Evolutionary conservation across 805 yeast species (phyloP), one percentile per base, ranked within the genome.

Genomic region (Komagataella kurtzmanii): DNA sequence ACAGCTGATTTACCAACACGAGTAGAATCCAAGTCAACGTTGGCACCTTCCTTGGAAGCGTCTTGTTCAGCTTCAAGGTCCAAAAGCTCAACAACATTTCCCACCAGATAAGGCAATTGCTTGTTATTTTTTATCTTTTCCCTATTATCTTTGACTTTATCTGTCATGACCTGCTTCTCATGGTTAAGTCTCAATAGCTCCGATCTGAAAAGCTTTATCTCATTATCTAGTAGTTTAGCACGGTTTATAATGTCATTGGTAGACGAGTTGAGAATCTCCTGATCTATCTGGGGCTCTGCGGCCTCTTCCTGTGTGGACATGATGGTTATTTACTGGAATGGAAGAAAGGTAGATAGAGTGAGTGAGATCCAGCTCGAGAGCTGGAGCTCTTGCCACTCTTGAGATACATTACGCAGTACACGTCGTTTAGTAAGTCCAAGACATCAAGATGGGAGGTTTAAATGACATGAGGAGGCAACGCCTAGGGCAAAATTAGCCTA

Each of bases 1-100:
- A 93, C 99, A 1, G 99, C 99, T n/a, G 96, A 88, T 69, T 91
- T 89, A 6, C 99, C 98, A 47, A 80, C 79, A 56, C 96, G 81
- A 10, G 95, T 78, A 48, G 97, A 86, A 63, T 93, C 97, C 59
- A 88, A 72, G 67, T 93, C 97, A 48, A 89, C 85, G 62, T 90
- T 91, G 53, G 98, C 97, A 44, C 98, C 98, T 66, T 93, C 96
- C 55, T 85, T 88, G 21, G 75, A 72, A 24, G 91, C 93, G 53
- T 83, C 87, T 56, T 81, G 84, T 55, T 88, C 91, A 8, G 87
- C 89, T 58, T 83, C 84, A 67, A 93, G 79, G 63, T 93, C 95
- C 62, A 93, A 76, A 54, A 93, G 73, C 68, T 93, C 99, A 40
- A 93, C 98, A 50, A 93, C 95, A 64, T 93, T 93, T 23, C 97